phyloP scores from a whole-genome alignment of 164 flowering plant genomes.

The Nelumbo lutea region DNA sequence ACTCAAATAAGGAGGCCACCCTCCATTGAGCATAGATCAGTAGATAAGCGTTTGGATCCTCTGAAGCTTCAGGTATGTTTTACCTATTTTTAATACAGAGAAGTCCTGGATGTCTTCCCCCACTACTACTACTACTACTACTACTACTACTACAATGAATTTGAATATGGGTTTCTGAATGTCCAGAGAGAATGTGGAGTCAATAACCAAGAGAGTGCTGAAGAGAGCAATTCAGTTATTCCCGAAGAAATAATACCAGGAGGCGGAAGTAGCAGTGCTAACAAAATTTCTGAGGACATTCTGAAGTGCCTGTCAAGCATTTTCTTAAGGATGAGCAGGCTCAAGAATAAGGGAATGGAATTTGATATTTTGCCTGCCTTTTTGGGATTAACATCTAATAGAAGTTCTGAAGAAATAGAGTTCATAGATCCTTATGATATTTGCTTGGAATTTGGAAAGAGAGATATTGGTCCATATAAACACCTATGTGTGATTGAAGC shows the following conservation, averaged over 20 bases:
- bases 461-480: constrained; percentile 81
- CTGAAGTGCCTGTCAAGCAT: constrained; percentile 61
- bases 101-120: not conserved
- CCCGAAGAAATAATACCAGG: constrained; percentile 17
- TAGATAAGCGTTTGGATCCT: constrained; percentile 35
- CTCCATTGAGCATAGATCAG: constrained; percentile 20
- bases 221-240: constrained; percentile 18
- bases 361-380: constrained; percentile 28
- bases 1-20: constrained; percentile 31
- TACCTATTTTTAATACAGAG: not conserved
- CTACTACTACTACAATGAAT: not conserved
- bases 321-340: constrained; percentile 53
- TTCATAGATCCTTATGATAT: constrained; percentile 64
- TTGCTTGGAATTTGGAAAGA: constrained; percentile 44
- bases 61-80: constrained; percentile 38
- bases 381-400: constrained; percentile 24
- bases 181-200: constrained; percentile 41
- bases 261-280: constrained; percentile 37
- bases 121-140: not conserved
- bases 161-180: constrained; percentile 10
- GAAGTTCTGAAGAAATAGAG: constrained; percentile 21
- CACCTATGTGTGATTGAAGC: constrained; percentile 44
- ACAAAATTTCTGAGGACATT: constrained; percentile 54
- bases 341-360: constrained; percentile 19
- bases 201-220: constrained; percentile 31